Evolutionary conservation across 2,329 filamentous ascomycete genomes (phyloP).

Genomic region (Aureobasidium sp.): DNA sequence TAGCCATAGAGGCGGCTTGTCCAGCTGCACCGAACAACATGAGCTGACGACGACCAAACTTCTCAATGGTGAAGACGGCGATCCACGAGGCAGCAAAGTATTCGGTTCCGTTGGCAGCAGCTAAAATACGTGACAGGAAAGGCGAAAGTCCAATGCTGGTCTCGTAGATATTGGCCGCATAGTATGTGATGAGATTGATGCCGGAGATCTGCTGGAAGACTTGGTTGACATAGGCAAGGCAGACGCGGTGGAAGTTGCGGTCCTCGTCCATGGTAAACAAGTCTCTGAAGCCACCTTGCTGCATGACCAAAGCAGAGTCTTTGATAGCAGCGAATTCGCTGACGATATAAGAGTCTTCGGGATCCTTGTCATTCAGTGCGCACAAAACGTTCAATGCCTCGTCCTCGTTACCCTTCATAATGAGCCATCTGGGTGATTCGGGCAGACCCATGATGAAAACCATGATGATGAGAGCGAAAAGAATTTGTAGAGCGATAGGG

Average conservation of each 20-base stretch:
- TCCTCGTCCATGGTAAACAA: conserved; percentile 28
- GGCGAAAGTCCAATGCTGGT: conserved; percentile 46
- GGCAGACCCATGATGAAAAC: conserved; percentile 42
- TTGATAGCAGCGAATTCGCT: conserved; percentile 47
- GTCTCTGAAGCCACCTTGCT: conserved; percentile 27
- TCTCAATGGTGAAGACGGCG: conserved; percentile 45
- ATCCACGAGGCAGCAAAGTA: conserved; percentile 47
- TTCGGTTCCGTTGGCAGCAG: conserved; percentile 48
- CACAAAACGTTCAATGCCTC: conserved; percentile 43
- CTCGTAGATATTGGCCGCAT: conserved; percentile 46
- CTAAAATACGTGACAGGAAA: conserved; percentile 44
- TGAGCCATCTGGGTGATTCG: conserved; percentile 51
- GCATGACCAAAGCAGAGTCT: conserved; percentile 44
- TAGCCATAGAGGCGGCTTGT: conserved; percentile 25
- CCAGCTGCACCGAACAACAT: conserved; percentile 65
- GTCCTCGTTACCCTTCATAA: conserved; percentile 49
- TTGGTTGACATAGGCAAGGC: conserved; percentile 31
- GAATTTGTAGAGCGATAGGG: conserved; percentile 48
- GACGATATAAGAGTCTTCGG: conserved; percentile 39
- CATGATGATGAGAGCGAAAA: conserved; percentile 47
- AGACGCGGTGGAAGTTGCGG: conserved; percentile 30
- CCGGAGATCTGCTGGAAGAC: conserved; percentile 31
- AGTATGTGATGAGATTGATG: conserved; percentile 26
- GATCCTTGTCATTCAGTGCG: conserved; percentile 42
- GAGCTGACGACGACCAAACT: conserved; percentile 53